Evolutionary conservation across 805 yeast species (phyloP), one percentile per base, ranked within the genome.

Genomic region (Candida berthetii): DNA sequence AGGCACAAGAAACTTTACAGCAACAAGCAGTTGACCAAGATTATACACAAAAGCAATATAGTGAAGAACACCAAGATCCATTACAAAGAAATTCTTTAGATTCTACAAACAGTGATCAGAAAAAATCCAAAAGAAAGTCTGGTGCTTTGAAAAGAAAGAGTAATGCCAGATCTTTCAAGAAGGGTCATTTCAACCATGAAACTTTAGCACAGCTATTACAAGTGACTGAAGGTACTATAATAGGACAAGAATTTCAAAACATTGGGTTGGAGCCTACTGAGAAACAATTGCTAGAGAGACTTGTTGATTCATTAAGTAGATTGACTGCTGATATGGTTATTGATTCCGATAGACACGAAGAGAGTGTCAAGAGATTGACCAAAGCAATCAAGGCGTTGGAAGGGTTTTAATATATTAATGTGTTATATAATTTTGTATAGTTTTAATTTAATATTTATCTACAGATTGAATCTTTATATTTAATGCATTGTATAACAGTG

Each of bases 301-400:
- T 91, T 38, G 85, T 91, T 3, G 96, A 89, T 54, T 81, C 95
- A 2, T 68, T 91, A 37, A 82, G 93, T 32, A 72, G 93, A 52
- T 72, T 93, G 44, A 88, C 96, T 3, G 87, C 90, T 40, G 96
- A 89, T 55, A 88, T 93, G 86, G 84, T 89, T 41, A 58, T 86
- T 42, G 96, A 91, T 59, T 87, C 87, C 24, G 78, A 76, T 24
- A 77, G 93, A 53, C 82, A 84, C 43, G 81, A 80, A 14, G 88
- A 87, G 46, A 96, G 97, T 11, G 73, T 87, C 35, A 71, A 76
- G 47, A 69, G 98, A 48, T 66, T 91, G 51, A 85, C 84, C 50
- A 81, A 80, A 50, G 97, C 96, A 0, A 74, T 89, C 43, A 69
- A 84, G 42, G 95, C 90, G 0, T 67, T 91, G 38, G 98, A 91